A percentile compares a stretch with the other conserved stretches of the same genome.
Conservation (phyloP, 1,284 basidiomycete species). For the Inonotus obliquus region DNA sequence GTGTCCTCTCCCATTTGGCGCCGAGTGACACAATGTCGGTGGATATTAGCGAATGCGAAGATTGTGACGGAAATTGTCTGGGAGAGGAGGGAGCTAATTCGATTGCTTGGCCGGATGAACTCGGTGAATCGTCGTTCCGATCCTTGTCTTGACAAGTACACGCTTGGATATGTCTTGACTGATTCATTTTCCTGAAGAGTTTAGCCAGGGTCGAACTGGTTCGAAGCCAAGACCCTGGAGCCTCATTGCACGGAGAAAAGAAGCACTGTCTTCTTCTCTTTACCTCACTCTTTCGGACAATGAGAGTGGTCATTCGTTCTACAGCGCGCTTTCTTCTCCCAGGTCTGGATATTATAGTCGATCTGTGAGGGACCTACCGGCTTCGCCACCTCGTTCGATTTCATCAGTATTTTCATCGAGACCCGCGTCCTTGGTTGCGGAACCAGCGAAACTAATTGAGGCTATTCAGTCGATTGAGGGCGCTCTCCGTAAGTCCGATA, state of each 20-base stretch:
- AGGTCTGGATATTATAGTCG: background rate
- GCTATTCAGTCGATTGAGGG: background rate
- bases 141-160: background rate
- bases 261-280: conserved; percentile 6
- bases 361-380: background rate
- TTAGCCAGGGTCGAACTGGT: background rate
- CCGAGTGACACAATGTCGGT: background rate
- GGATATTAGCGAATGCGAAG: background rate
- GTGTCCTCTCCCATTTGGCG: background rate
- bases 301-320: conserved; percentile 2
- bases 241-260: conserved; percentile 11
- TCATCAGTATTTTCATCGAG: background rate
- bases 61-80: background rate
- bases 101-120: conserved; percentile 7
- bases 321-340: background rate
- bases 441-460: background rate
- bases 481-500: background rate
- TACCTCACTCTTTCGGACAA: conserved; percentile 2
- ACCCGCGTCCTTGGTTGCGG: background rate
- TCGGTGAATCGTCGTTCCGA: background rate
- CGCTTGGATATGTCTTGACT: background rate
- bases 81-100: background rate
- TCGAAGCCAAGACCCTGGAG: conserved; percentile 16
- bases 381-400: conserved; percentile 7
- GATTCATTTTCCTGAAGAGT: background rate